These are phyloP conservation scores for Moelleriella libera DNA, from an alignment of 2,329 filamentous ascomycete species.

Conservation along the genomic window DNA sequence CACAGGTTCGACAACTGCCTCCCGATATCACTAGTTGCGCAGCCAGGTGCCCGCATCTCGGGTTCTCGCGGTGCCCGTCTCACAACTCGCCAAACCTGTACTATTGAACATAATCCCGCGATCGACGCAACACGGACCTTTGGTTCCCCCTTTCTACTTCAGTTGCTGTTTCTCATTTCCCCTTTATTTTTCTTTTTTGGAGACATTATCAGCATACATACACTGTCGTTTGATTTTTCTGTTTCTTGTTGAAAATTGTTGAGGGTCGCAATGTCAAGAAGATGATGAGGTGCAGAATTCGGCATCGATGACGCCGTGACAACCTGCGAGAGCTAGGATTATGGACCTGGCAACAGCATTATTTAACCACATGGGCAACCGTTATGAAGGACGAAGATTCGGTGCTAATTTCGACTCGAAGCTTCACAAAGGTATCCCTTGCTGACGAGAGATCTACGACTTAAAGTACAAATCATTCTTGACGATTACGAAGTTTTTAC, in stretches of 20 bases:
- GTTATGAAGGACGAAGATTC: conserved; percentile 19
- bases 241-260: conserved; percentile 3
- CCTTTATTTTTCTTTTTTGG: neutral
- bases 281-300: neutral
- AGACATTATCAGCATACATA: conserved; percentile 2
- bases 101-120: too few relatives aligned
- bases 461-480: conserved; percentile 13
- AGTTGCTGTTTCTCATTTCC: neutral
- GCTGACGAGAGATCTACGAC: conserved; percentile 5
- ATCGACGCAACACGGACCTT: too few relatives aligned
- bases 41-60: too few relatives aligned
- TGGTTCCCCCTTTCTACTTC: too few relatives aligned
- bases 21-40: conserved; percentile 25
- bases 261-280: neutral
- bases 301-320: conserved; percentile 23
- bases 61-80: too few relatives aligned
- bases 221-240: conserved; percentile 1
- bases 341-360: conserved; percentile 25
- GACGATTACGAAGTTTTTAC: conserved; percentile 32
- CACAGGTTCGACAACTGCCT: conserved; percentile 17
- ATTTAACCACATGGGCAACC: conserved; percentile 26
- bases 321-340: conserved; percentile 21
- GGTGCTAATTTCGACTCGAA: conserved; percentile 12
- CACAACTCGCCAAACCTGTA: too few relatives aligned
- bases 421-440: conserved; percentile 3